These are phyloP conservation scores for Moricandia moricandioides DNA, from an alignment of 345 rosid genomes.

Conservation along the genomic window DNA sequence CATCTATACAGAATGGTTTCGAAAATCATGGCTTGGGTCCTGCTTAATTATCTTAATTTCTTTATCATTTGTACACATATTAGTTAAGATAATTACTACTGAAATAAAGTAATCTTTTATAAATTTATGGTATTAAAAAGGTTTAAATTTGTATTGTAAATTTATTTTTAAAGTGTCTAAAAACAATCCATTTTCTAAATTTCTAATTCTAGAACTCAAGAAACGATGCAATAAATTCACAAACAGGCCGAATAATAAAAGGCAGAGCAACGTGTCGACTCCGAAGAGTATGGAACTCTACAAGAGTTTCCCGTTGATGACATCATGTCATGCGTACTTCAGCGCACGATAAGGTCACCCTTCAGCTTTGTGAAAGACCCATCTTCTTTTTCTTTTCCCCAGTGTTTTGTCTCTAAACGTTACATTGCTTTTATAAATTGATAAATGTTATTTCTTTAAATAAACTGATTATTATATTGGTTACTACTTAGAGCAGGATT, in stretches of 20 bases:
- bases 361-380: constrained; percentile 6
- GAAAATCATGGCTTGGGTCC: background rate
- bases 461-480: background rate
- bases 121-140: too few species aligned
- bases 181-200: background rate
- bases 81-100: too few species aligned
- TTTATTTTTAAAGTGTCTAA: too few species aligned
- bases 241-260: background rate
- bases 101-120: too few species aligned
- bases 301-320: constrained; percentile 31
- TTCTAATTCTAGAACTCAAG: background rate
- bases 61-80: too few species aligned
- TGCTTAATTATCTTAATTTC: too few species aligned
- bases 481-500: too few species aligned
- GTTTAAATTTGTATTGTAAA: too few species aligned
- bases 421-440: constrained; percentile 17
- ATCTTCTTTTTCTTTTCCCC: background rate
- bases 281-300: background rate
- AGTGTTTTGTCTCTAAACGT: constrained; percentile 24
- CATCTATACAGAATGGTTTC: constrained; percentile 9
- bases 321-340: constrained; percentile 36
- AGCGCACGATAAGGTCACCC: constrained; percentile 36
- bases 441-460: constrained; percentile 6
- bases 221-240: background rate
- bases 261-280: background rate